phyloP scores from a whole-genome alignment of 2,329 filamentous ascomycete genomes.

The Trichoderma cornu-damae region DNA sequence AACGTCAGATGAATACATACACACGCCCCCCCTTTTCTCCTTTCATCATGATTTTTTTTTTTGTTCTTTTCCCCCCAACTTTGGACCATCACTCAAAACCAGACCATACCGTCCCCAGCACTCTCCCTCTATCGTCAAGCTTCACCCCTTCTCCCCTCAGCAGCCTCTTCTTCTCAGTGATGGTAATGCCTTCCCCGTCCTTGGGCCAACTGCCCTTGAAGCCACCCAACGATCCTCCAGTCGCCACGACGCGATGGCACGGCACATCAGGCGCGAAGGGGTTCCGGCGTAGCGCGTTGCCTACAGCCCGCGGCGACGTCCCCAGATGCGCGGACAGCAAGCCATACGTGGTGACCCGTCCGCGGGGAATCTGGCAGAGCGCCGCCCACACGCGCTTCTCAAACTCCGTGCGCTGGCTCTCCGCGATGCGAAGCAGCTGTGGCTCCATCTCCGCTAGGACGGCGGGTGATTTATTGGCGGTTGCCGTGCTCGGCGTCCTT shows the following conservation, averaged over 20 bases:
- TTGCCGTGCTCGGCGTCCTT: neutral
- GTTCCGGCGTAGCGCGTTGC: conserved; percentile 70
- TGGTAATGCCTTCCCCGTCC: conserved; percentile 56
- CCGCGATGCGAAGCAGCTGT: conserved; percentile 43
- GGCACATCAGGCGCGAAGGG: conserved; percentile 79
- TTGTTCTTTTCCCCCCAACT: too few species aligned
- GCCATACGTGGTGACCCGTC: conserved; percentile 72
- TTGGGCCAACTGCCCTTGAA: conserved; percentile 64
- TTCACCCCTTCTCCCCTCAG: conserved; percentile 59
- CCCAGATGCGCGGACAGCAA: conserved; percentile 61
- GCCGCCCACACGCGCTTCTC: conserved; percentile 64
- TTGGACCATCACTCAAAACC: conserved; percentile 29
- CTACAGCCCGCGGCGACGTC: conserved; percentile 71
- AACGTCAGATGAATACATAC: neutral
- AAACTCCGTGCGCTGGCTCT: conserved; percentile 45
- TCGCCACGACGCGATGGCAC: conserved; percentile 75
- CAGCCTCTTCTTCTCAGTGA: conserved; percentile 59
- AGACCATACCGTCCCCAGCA: conserved; percentile 53
- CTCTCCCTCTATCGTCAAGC: conserved; percentile 55
- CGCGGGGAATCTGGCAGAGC: conserved; percentile 71
- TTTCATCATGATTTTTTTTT: too few species aligned
- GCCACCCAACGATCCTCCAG: conserved; percentile 64
- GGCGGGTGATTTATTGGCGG: neutral
- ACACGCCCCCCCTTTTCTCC: too few species aligned
- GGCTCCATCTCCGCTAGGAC: conserved; percentile 21